phyloP scores from a whole-genome alignment of 192 early-diverging fungal species.

The Coemansia asiatica region DNA sequence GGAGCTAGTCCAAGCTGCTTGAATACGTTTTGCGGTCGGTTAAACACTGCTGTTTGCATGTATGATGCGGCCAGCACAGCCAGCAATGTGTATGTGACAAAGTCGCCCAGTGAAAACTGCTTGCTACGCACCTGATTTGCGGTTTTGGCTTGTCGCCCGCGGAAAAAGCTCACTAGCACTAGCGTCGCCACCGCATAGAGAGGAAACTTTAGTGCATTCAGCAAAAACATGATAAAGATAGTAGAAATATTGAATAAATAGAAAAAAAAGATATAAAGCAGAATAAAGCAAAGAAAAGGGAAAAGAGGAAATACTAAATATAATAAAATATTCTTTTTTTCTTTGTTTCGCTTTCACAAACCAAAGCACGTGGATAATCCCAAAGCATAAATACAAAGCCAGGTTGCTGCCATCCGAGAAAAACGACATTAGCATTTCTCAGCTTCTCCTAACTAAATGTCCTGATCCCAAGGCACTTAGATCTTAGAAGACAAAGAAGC shows the following conservation, averaged over 20 bases:
- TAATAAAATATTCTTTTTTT: not conserved
- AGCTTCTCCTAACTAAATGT: too few relatives aligned
- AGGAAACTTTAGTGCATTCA: constrained; percentile 33
- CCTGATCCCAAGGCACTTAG: too few relatives aligned
- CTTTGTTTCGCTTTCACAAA: not conserved
- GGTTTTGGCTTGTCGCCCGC: constrained; percentile 28
- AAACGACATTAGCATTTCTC: too few relatives aligned
- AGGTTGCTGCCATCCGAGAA: too few relatives aligned
- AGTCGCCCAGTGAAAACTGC: constrained; percentile 24
- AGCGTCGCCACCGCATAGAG: constrained; percentile 42
- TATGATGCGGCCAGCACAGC: constrained; percentile 19
- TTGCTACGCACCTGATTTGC: constrained; percentile 17
- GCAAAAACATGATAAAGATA: constrained; percentile 25
- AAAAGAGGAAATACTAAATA: too few relatives aligned
- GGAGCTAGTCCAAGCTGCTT: constrained; percentile 22
- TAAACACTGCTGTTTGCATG: constrained; percentile 14
- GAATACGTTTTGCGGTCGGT: constrained; percentile 40
- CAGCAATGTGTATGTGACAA: constrained; percentile 23
- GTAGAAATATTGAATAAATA: too few relatives aligned
- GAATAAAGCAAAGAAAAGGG: not conserved
- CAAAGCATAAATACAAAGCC: not conserved
- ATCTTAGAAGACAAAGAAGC: too few relatives aligned
- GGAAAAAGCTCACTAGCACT: constrained; percentile 31
- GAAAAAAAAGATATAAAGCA: not conserved
- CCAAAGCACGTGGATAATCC: too few relatives aligned